Conservation (phyloP, 441 rosid species). For the Pelargonium australe region DNA sequence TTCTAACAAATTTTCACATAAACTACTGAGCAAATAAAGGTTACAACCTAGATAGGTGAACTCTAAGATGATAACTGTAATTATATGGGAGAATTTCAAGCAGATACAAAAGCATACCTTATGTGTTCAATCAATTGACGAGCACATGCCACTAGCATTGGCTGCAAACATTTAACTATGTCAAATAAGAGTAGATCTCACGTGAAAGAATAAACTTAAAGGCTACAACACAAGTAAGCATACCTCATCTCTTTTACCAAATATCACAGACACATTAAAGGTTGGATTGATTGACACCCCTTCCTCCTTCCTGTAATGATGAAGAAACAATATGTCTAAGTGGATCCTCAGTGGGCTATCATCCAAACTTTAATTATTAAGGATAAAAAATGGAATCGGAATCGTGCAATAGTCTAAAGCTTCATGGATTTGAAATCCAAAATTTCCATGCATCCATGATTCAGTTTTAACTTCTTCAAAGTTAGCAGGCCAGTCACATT, state of each 20-base stretch:
- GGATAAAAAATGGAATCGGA: neutral
- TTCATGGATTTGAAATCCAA: neutral
- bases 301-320: slow-evolving; percentile 64
- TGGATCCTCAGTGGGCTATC: neutral
- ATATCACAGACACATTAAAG: slow-evolving; percentile 66
- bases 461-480: no score
- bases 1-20: no score
- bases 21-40: no score
- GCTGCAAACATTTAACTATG: slow-evolving; percentile 37
- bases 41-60: no score
- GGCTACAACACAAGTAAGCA: slow-evolving; percentile 5
- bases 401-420: neutral
- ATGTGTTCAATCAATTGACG: slow-evolving; percentile 75
- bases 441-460: no score
- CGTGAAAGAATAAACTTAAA: slow-evolving; percentile 8
- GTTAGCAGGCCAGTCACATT: no score
- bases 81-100: neutral
- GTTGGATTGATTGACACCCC: slow-evolving; percentile 67
- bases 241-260: slow-evolving; percentile 90
- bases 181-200: slow-evolving; percentile 15
- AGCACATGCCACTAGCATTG: slow-evolving; percentile 69
- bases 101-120: slow-evolving; percentile 36
- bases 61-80: neutral
- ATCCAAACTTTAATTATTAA: neutral
- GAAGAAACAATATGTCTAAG: slow-evolving; percentile 8